Conservation (phyloP, 345 rosid species). For the Dipteronia dyeriana region DNA sequence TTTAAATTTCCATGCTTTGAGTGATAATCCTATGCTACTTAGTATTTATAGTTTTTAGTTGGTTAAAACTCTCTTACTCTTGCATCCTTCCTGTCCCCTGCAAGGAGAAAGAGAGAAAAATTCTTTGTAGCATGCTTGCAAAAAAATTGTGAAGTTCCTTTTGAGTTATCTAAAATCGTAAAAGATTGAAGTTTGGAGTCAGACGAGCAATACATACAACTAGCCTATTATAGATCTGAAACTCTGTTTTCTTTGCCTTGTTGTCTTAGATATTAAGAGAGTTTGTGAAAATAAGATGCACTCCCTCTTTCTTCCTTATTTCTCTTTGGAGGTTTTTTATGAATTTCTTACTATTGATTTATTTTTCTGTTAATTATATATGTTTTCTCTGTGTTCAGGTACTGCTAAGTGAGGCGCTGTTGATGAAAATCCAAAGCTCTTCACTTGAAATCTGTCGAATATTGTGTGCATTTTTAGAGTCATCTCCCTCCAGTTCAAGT, state of each 20-base stretch:
- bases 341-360: background rate
- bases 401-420: constrained; percentile 50
- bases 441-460: constrained; percentile 63
- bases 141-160: background rate
- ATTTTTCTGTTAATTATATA: background rate
- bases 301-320: background rate
- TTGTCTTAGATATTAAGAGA: constrained; percentile 3
- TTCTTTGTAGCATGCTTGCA: constrained; percentile 3
- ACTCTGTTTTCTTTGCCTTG: background rate
- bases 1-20: background rate
- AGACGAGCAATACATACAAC: background rate
- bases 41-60: background rate
- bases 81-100: background rate
- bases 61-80: background rate
- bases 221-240: background rate
- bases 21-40: background rate
- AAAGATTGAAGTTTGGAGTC: background rate
- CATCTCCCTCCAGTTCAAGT: constrained; percentile 48
- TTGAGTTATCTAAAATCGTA: background rate
- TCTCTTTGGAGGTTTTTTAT: background rate
- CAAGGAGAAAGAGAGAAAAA: background rate
- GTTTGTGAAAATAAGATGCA: background rate
- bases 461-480: constrained; percentile 46
- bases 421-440: constrained; percentile 57
- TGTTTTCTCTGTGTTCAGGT: constrained; percentile 49